Base-by-base conservation (phyloP, 169 alveolate species). In the Cryptosporidium canis region DNA sequence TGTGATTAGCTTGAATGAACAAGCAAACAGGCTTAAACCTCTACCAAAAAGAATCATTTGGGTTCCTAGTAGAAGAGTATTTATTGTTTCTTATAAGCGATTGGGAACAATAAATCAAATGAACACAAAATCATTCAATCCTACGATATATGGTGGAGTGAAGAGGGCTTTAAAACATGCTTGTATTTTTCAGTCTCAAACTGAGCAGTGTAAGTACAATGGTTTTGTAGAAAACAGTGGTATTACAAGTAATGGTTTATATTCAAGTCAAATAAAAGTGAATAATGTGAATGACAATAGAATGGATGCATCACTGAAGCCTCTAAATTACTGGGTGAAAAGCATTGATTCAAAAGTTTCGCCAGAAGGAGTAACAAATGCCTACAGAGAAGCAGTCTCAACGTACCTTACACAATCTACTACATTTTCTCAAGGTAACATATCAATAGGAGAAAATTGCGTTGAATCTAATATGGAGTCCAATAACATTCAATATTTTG, bases 11-110 rank as follows among this genome's bases (percentile, higher is more conserved):
- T 77, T 77, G 2, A 77, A 55, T 77, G 72, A 77, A 31, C 87
- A 77, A 24, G 87, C 87, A 16, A 77, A 77, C 41, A 29, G 87
- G 31, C 39, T 77, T 7, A 77, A 77, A 33, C 87, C 87, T n/a
- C 33, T 77, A 29, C 87, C 87, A 7, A 77, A 77, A 44, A 77
- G 72, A 14, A 77, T 77, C 8, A 77, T 77, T 18, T 77, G 87
- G 87, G 87, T 77, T 44, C 87, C 87, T 21, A 77, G 87, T 21
- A 77, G 87, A 61, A 37, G 87, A 55, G 87, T 77, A 18, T 77
- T 77, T 43, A 77, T 77, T 18, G 87, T 77, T 56, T 77, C 87
- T 21, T 77, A 77, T 27, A 77, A 61, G 61, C 71, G 87, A 2
- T 58, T 61, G 21, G 87, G 87, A 18, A 41, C 70, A 3, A 27